Evolutionary conservation across 257 asterid genomes (phyloP).

Genomic region (Penstemon newberryi): DNA sequence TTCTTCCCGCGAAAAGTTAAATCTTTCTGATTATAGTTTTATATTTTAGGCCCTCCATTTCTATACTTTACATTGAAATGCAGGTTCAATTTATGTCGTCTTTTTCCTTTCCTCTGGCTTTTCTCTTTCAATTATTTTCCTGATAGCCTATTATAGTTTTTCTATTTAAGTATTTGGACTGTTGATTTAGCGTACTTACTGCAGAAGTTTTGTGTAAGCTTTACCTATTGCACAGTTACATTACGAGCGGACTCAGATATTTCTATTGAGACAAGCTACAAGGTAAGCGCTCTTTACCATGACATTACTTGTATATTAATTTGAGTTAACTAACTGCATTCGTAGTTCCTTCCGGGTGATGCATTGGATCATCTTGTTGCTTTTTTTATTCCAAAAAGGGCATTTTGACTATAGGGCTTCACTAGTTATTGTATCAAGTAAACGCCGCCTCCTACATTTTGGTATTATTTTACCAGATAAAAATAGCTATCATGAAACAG

Average conservation of each 20-base stretch:
- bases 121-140: constrained; percentile 9
- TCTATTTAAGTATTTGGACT: constrained; percentile 80
- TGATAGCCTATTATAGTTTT: constrained; percentile 35
- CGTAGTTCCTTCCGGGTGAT: neutral
- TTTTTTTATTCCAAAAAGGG: neutral
- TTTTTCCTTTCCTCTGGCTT: neutral
- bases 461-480: neutral
- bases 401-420: neutral
- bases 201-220: constrained; percentile 74
- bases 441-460: neutral
- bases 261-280: constrained; percentile 83
- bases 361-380: neutral
- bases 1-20: neutral
- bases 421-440: neutral
- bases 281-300: constrained; percentile 45
- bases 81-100: too few species aligned
- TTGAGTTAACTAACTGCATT: neutral
- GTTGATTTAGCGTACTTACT: constrained; percentile 95
- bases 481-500: constrained; percentile 1
- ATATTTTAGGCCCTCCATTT: neutral
- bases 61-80: constrained; percentile 1
- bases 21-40: neutral
- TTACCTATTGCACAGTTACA: constrained; percentile 90
- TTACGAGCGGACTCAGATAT: constrained; percentile 90
- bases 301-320: constrained; percentile 7